Evolutionary conservation across 345 rosid genomes (phyloP).

Genomic region (Citrus mangshanensis): DNA sequence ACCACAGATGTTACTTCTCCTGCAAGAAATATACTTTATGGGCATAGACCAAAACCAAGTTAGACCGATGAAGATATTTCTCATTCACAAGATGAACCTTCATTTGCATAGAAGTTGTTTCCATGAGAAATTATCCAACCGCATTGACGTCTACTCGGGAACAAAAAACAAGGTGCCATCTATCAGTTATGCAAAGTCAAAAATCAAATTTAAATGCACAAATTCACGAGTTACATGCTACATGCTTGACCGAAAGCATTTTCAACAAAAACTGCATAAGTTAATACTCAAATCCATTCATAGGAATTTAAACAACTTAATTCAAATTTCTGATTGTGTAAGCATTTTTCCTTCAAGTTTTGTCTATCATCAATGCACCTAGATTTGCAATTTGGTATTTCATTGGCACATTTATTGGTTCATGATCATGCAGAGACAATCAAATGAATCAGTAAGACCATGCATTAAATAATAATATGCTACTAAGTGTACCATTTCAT

Average conservation of each 20-base stretch:
- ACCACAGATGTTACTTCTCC: not conserved
- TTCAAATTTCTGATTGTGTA: not conserved
- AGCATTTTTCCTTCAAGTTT: not conserved
- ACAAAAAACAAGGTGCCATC: not conserved
- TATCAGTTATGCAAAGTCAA: not conserved
- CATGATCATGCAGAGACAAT: not conserved
- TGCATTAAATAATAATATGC: not conserved
- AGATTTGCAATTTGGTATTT: not conserved
- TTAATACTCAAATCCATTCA: too few relatives aligned
- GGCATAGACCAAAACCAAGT: too few relatives aligned
- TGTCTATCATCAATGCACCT: not conserved
- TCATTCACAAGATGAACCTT: not conserved
- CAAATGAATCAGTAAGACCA: not conserved
- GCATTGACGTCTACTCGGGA: not conserved
- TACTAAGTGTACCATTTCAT: not conserved
- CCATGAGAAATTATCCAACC: not conserved
- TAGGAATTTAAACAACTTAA: not conserved
- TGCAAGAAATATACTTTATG: not conserved
- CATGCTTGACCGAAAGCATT: not conserved
- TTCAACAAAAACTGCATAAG: not conserved
- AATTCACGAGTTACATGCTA: not conserved
- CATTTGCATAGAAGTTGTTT: not conserved
- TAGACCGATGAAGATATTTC: not conserved
- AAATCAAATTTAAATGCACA: not conserved
- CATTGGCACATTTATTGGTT: not conserved